Conservation (phyloP, 352 stramenopile species). For the Plasmopara halstedii region DNA sequence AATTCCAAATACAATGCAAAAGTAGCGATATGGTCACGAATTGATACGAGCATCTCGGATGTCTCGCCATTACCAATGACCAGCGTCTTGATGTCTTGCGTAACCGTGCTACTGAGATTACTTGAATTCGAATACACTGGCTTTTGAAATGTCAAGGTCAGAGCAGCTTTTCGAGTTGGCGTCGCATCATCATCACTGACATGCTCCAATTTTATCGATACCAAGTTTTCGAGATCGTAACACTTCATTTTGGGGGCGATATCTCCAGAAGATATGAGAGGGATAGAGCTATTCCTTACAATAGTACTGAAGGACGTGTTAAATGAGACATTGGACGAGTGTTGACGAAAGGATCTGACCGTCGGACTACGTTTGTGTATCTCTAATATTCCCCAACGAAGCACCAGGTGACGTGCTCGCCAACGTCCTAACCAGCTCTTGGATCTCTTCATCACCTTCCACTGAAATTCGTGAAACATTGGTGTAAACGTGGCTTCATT, state of each 20-base stretch:
- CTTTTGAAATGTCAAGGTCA: conserved; percentile 50
- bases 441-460: conserved; percentile 57
- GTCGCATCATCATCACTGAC: conserved; percentile 36
- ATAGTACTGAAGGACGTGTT: conserved; percentile 1
- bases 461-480: conserved; percentile 34
- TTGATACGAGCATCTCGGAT: conserved; percentile 18
- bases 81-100: conserved; percentile 43
- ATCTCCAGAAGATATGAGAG: conserved; percentile 3
- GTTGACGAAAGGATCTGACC: conserved; percentile 23
- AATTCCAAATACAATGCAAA: conserved; percentile 42
- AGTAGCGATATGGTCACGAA: conserved; percentile 48
- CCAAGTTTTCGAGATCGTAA: conserved; percentile 39
- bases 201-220: conserved; percentile 44
- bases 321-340: conserved; percentile 8
- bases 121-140: conserved; percentile 14
- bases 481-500: conserved; percentile 7
- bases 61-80: conserved; percentile 38
- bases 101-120: conserved; percentile 10
- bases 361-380: conserved; percentile 34
- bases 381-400: conserved; percentile 51
- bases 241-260: conserved; percentile 12
- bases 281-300: conserved; percentile 2
- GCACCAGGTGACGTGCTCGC: conserved; percentile 33
- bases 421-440: conserved; percentile 59
- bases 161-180: conserved; percentile 26